These are phyloP conservation scores for Aspergillus campestris DNA, from an alignment of 495 filamentous ascomycete genomes.

Conservation along the genomic window DNA sequence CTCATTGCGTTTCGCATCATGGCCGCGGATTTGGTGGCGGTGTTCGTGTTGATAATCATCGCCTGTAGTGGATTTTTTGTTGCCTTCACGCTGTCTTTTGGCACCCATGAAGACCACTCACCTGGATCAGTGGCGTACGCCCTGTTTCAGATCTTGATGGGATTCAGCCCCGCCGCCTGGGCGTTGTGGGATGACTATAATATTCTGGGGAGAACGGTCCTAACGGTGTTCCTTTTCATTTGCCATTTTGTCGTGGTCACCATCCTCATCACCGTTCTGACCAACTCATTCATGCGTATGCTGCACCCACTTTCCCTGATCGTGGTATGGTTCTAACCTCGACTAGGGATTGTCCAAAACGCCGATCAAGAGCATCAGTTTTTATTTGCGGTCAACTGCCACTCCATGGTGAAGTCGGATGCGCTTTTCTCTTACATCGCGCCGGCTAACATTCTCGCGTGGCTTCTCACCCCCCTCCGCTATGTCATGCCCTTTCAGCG, in stretches of 20 bases:
- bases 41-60: conserved; percentile 74
- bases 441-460: conserved; percentile 80
- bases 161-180: conserved; percentile 72
- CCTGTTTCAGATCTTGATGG: conserved; percentile 90
- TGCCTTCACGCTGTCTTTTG: conserved; percentile 77
- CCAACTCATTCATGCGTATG: conserved; percentile 74
- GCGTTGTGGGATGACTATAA: conserved; percentile 71
- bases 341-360: conserved; percentile 68
- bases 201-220: conserved; percentile 59
- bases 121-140: conserved; percentile 63
- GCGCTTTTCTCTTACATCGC: conserved; percentile 86
- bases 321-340: no score
- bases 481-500: conserved; percentile 68
- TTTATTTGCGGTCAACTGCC: conserved; percentile 86
- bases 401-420: conserved; percentile 94
- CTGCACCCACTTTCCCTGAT: no score
- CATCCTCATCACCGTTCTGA: conserved; percentile 84
- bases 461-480: conserved; percentile 71
- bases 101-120: conserved; percentile 48
- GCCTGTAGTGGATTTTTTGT: conserved; percentile 91
- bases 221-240: conserved; percentile 80
- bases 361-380: conserved; percentile 92
- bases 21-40: conserved; percentile 76
- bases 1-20: conserved; percentile 90
- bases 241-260: conserved; percentile 93